Evolutionary conservation across 805 yeast species (phyloP).

Genomic region (Candida tallmaniae): DNA sequence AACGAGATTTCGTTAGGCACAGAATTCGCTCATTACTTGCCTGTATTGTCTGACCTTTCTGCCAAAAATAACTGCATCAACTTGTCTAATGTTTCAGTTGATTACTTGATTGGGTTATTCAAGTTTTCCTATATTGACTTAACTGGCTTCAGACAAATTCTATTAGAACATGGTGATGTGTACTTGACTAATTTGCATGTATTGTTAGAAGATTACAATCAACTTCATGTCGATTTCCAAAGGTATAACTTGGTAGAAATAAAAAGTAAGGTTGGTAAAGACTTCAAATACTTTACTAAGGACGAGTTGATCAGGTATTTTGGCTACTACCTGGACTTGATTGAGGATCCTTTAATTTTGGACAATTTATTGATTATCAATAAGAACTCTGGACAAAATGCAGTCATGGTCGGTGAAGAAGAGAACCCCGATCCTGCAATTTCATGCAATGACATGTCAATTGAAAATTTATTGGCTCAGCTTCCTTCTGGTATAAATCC

Average conservation of each 20-base stretch:
- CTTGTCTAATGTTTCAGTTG: conserved; percentile 9
- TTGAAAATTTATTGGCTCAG: no score
- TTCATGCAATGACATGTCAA: no score
- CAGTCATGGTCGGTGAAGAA: no score
- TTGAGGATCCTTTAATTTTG: conserved; percentile 11
- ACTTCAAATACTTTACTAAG: conserved; percentile 9
- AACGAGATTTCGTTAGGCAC: conserved; percentile 6
- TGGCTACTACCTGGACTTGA: conserved; percentile 12
- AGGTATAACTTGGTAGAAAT: conserved; percentile 6
- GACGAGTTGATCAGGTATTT: conserved; percentile 11
- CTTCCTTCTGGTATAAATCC: not conserved
- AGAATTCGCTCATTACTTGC: conserved; percentile 9
- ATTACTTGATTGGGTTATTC: conserved; percentile 6
- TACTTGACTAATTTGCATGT: conserved; percentile 8
- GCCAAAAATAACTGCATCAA: conserved; percentile 4
- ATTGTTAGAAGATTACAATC: conserved; percentile 9
- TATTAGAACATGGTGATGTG: conserved; percentile 8
- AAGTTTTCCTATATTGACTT: conserved; percentile 1
- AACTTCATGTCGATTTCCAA: conserved; percentile 4
- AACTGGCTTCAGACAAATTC: not conserved
- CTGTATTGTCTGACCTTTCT: conserved; percentile 8
- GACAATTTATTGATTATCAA: no score
- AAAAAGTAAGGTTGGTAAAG: conserved; percentile 5
- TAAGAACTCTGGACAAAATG: no score
- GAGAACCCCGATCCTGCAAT: no score